These are phyloP conservation scores for Erythrophleum fordii DNA, from an alignment of 306 rosid genomes.

Conservation along the genomic window DNA sequence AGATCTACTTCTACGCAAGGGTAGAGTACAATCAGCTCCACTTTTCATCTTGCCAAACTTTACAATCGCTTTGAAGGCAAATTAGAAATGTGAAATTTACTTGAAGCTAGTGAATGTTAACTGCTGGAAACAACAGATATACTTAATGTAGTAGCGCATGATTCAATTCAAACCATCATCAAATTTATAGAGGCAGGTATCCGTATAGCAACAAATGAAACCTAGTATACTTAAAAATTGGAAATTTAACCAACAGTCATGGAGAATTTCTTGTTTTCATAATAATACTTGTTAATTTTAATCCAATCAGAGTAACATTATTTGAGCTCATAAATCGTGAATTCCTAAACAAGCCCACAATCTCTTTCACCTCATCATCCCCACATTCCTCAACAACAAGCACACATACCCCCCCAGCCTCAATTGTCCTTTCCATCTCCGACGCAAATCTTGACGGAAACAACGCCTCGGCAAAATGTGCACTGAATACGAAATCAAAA, in stretches of 20 bases:
- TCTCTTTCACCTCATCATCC: slow-evolving; percentile 51
- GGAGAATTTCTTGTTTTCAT: slow-evolving; percentile 53
- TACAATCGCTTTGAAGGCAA: background rate
- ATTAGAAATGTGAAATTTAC: slow-evolving; percentile 8
- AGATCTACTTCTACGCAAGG: background rate
- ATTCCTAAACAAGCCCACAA: slow-evolving; percentile 64
- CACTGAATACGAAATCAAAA: slow-evolving; percentile 73
- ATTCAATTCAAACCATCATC: slow-evolving; percentile 12
- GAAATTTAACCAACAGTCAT: slow-evolving; percentile 33
- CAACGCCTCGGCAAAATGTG: slow-evolving; percentile 66
- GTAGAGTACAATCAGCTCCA: background rate
- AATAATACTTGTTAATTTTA: slow-evolving; percentile 72
- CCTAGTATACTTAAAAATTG: background rate
- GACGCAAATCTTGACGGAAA: slow-evolving; percentile 68
- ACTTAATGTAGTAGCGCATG: background rate
- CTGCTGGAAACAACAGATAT: background rate
- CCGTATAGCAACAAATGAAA: background rate
- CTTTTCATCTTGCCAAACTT: background rate
- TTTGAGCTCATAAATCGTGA: slow-evolving; percentile 54
- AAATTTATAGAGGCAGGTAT: background rate
- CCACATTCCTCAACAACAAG: slow-evolving; percentile 68
- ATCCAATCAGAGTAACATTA: slow-evolving; percentile 63
- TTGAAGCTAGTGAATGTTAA: background rate
- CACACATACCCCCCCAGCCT: slow-evolving; percentile 59
- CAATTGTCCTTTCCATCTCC: slow-evolving; percentile 83